These are phyloP conservation scores for Mucuna pruriens DNA, from an alignment of 306 rosid species.

Conservation along the genomic window DNA sequence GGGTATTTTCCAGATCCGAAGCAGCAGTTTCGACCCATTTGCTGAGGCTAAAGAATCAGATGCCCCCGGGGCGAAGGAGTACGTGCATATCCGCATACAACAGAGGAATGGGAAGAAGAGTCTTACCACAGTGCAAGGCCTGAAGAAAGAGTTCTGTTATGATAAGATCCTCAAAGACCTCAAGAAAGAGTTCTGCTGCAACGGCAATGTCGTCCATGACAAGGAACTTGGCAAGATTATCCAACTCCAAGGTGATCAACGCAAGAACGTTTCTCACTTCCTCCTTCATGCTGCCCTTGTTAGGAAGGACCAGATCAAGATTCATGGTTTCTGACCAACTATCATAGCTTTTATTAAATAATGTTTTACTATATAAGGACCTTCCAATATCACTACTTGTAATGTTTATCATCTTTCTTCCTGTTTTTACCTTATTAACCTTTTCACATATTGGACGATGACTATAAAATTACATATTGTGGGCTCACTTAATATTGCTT, in stretches of 20 bases:
- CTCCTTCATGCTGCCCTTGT: conserved; percentile 66
- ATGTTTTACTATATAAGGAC: no score
- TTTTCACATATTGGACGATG: no score
- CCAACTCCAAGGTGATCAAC: conserved; percentile 95
- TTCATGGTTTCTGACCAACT: conserved; percentile 73
- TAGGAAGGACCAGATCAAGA: conserved; percentile 75
- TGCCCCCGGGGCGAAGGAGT: conserved; percentile 71
- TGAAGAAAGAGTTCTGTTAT: conserved; percentile 69
- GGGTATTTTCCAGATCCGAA: conserved; percentile 50
- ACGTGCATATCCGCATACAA: conserved; percentile 77
- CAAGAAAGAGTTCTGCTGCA: conserved; percentile 81
- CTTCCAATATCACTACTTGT: no score
- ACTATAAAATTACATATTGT: no score
- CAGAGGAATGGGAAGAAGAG: conserved; percentile 86
- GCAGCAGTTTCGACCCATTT: conserved; percentile 62
- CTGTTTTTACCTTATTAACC: no score
- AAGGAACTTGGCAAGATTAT: conserved; percentile 86
- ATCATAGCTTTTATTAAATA: no score
- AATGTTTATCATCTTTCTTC: no score
- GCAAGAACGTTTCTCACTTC: conserved; percentile 81
- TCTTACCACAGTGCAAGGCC: conserved; percentile 77
- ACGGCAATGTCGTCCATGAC: conserved; percentile 88
- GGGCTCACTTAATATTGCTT: no score
- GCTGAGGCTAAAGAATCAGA: conserved; percentile 66
- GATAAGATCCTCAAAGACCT: conserved; percentile 78